Evolutionary conservation across 768 basidiomycete genomes (phyloP).

Genomic region (Leccinum olivaceopallidum): DNA sequence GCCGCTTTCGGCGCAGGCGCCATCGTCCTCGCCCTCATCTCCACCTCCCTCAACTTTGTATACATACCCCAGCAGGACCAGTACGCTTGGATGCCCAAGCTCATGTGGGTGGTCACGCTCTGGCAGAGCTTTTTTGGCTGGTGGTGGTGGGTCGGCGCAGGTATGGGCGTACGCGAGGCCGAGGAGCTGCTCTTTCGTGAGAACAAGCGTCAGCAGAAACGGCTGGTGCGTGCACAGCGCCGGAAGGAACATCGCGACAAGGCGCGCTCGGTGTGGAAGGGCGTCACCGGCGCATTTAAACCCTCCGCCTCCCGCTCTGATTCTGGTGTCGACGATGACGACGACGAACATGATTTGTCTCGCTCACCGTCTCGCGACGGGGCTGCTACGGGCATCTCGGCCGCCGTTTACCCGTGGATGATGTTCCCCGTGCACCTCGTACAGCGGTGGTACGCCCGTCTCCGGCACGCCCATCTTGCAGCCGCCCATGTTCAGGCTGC

Average conservation of each 20-base stretch:
- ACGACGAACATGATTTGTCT: background rate
- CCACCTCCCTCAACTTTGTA: conserved; percentile 84
- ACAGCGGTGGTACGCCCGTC: conserved; percentile 54
- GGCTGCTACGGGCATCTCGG: conserved; percentile 2
- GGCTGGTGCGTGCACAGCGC: conserved; percentile 46
- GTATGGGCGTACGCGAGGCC: conserved; percentile 74
- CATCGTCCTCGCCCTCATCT: conserved; percentile 75
- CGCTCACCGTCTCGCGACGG: conserved; percentile 14
- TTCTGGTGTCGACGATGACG: background rate
- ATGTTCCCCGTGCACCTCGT: conserved; percentile 33
- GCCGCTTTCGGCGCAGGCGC: conserved; percentile 91
- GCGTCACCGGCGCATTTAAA: conserved; percentile 54
- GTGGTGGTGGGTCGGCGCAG: conserved; percentile 99
- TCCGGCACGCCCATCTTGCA: conserved; percentile 69
- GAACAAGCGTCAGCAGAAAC: conserved; percentile 54
- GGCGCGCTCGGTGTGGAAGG: conserved; percentile 58
- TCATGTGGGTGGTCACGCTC: conserved; percentile 89
- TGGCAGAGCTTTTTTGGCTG: conserved; percentile 98
- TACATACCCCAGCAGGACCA: conserved; percentile 84
- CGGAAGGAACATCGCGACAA: conserved; percentile 50
- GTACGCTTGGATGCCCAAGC: conserved; percentile 87
- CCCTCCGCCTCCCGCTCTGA: background rate
- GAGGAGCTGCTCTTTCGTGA: conserved; percentile 58
- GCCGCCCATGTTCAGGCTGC: conserved; percentile 72
- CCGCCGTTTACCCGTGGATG: background rate